A percentile compares a stretch with the other conserved stretches of the same genome.
These are phyloP conservation scores for Canavalia ensiformis DNA, from an alignment of 306 rosid genomes.

Conservation along the genomic window DNA sequence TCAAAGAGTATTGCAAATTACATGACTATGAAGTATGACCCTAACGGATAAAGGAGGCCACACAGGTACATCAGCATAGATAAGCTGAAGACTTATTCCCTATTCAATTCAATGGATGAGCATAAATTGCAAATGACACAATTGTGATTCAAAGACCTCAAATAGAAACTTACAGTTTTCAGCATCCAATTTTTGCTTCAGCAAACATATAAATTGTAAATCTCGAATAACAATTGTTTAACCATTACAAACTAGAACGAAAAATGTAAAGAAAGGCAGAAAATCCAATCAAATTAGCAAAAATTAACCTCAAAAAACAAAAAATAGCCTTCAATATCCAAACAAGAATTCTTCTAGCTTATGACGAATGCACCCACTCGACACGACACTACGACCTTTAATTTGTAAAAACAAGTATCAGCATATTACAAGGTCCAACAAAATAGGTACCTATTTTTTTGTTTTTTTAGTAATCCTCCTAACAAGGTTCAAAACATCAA, in stretches of 20 bases:
- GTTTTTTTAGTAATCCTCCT: background rate
- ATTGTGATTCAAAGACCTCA: background rate
- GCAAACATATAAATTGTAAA: background rate
- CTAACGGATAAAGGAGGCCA: background rate
- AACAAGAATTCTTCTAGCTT: conserved; percentile 38
- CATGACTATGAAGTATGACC: too few species aligned
- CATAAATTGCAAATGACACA: background rate
- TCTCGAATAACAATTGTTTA: background rate
- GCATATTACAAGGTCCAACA: conserved; percentile 39
- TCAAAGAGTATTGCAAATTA: too few species aligned
- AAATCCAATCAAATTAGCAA: background rate
- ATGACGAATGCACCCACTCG: conserved; percentile 15
- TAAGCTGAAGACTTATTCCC: background rate
- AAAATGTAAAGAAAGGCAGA: background rate
- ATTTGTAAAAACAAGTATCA: conserved; percentile 30
- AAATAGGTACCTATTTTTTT: background rate
- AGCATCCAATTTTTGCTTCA: background rate
- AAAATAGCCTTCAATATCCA: conserved; percentile 36
- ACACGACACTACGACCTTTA: conserved; percentile 13
- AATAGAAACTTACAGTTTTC: background rate
- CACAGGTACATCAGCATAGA: too few species aligned
- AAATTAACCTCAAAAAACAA: conserved; percentile 18
- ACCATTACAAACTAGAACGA: background rate
- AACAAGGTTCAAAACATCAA: conserved; percentile 28
- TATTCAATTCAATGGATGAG: background rate